A percentile compares a stretch with the other conserved stretches of the same genome.
phyloP scores from a whole-genome alignment of 2,329 filamentous ascomycete species.

The Colletotrichum sansevieriae region DNA sequence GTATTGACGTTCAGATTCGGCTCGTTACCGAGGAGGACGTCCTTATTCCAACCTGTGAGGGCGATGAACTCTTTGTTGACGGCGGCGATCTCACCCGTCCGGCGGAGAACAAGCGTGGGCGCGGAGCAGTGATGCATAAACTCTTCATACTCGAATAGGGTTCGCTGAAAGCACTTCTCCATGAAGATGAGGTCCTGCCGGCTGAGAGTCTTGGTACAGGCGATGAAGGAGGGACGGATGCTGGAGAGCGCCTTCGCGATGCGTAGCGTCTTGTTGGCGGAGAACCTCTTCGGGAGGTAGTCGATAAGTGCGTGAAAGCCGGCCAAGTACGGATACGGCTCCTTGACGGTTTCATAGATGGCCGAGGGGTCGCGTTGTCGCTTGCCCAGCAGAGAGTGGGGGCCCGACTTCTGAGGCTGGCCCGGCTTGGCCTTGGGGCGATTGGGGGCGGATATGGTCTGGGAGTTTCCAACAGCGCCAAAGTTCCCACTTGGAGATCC shows the following conservation, averaged over 20 bases:
- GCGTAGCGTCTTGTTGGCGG: constrained; percentile 79
- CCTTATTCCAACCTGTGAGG: constrained; percentile 92
- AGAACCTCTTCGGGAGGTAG: constrained; percentile 83
- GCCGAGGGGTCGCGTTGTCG: constrained; percentile 80
- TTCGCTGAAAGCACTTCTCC: constrained; percentile 96
- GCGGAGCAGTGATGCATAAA: constrained; percentile 90
- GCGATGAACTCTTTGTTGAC: constrained; percentile 98
- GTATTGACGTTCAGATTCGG: constrained; percentile 89
- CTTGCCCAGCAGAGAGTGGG: constrained; percentile 68
- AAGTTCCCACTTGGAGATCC: constrained; percentile 59
- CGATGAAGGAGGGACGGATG: constrained; percentile 93
- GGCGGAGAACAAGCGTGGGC: constrained; percentile 90
- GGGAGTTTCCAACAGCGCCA: constrained; percentile 39
- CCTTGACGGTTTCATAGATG: constrained; percentile 90
- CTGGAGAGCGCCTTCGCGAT: constrained; percentile 91
- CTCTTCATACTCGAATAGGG: constrained; percentile 92
- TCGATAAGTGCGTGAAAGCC: constrained; percentile 91
- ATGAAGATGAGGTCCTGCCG: constrained; percentile 94
- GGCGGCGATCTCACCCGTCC: constrained; percentile 94
- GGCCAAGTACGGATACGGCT: constrained; percentile 90
- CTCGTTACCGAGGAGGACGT: constrained; percentile 88
- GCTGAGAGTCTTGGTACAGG: constrained; percentile 90
- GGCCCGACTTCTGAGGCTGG: constrained; percentile 56
- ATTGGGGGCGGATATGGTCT: constrained; percentile 47
- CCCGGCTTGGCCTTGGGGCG: constrained; percentile 58